phyloP scores from a whole-genome alignment of 2,329 filamentous ascomycete genomes.

The Celoporthe dispersa region DNA sequence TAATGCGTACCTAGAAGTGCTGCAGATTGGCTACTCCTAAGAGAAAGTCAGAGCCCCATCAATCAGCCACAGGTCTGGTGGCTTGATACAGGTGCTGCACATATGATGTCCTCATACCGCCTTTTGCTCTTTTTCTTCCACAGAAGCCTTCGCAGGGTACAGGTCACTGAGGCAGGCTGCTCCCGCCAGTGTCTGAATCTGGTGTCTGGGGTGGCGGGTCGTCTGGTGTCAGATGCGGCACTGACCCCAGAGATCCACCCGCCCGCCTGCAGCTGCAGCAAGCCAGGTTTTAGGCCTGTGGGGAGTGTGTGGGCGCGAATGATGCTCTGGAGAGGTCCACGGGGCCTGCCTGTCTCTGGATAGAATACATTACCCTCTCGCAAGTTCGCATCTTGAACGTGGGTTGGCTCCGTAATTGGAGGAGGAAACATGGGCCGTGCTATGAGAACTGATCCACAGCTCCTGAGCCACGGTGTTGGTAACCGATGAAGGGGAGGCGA shows the following conservation, averaged over 20 bases:
- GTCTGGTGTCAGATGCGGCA: slow-evolving; percentile 4
- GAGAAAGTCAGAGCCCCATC: too few relatives aligned
- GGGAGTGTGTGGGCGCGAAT: neutral
- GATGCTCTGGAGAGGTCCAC: neutral
- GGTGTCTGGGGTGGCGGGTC: slow-evolving; percentile 6
- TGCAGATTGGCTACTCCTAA: neutral
- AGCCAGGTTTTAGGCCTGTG: slow-evolving; percentile 11
- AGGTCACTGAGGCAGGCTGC: neutral
- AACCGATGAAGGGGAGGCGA: neutral
- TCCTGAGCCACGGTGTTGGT: neutral
- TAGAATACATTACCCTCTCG: neutral
- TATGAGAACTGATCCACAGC: neutral
- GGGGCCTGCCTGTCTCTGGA: too few relatives aligned
- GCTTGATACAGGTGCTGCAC: neutral
- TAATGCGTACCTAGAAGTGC: neutral
- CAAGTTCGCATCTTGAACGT: neutral
- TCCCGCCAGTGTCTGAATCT: neutral
- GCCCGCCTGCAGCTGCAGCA: slow-evolving; percentile 8
- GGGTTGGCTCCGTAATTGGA: neutral
- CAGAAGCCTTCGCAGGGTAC: neutral
- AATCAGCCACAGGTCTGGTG: neutral
- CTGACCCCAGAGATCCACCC: neutral
- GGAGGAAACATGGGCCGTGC: neutral
- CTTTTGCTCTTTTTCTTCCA: neutral
- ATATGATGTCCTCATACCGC: neutral